Conservation (phyloP, 2,329 filamentous ascomycete genomes). For the Scedosporium aurantiacum region DNA sequence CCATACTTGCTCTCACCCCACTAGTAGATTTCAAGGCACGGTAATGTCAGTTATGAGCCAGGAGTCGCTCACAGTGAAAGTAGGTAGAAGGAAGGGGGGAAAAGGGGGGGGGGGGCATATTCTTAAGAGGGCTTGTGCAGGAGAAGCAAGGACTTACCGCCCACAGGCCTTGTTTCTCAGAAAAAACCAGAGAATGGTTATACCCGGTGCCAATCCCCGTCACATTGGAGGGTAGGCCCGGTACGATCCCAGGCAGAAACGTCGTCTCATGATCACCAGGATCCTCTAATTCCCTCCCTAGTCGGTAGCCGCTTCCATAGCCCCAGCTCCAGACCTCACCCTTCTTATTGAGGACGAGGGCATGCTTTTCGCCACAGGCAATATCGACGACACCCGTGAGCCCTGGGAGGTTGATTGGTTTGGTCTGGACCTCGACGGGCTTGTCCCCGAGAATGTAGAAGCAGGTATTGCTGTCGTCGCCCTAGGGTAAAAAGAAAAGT, state of each 20-base stretch:
- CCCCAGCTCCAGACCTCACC: constrained; percentile 45
- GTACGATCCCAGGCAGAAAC: background rate
- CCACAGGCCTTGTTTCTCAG: constrained; percentile 15
- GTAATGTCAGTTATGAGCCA: no score
- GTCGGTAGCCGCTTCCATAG: constrained; percentile 21
- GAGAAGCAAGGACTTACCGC: constrained; percentile 39
- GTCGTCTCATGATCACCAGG: background rate
- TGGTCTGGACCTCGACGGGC: background rate
- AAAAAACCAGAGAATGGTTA: constrained; percentile 35
- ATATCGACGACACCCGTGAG: constrained; percentile 27
- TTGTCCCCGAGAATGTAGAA: background rate
- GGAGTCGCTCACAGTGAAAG: no score
- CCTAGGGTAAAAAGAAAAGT: background rate
- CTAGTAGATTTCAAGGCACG: background rate
- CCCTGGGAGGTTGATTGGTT: background rate
- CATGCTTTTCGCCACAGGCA: constrained; percentile 60
- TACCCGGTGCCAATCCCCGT: constrained; percentile 72
- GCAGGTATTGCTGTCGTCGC: no score
- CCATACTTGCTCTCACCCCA: constrained; percentile 72
- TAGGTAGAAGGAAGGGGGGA: background rate
- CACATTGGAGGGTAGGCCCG: constrained; percentile 24
- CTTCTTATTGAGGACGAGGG: constrained; percentile 57
- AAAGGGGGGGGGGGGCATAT: background rate
- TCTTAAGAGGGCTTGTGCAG: background rate
- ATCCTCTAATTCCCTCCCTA: background rate